Evolutionary conservation across 495 filamentous ascomycete genomes (phyloP), one percentile per base, ranked within the genome.

Genomic region (Annulohypoxylon moriforme): DNA sequence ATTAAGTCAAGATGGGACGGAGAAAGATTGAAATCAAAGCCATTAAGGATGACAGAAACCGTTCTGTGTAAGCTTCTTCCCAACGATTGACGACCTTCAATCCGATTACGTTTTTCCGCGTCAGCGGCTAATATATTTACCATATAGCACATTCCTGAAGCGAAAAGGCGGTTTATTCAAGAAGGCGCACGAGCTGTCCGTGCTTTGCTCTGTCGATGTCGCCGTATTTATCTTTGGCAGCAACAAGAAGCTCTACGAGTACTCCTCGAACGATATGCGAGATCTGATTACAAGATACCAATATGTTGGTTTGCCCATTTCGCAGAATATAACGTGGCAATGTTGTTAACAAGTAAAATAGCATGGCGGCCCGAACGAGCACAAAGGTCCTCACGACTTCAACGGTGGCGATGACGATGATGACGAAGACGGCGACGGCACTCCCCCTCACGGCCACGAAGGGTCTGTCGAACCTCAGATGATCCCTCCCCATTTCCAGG

Each of bases 141-240:
- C 84, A 31, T 60, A 60, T 77, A 98, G 96, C 64, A 99, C 96
- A 33, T 99, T 99, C 80, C 85, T 99, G 60, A 99, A 99, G 85
- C 92, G 96, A 81, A 99, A 99, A 83, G 96, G 95, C 72, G 96
- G 96, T 74, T 86, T 99, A 24, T 98, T 99, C 87, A 99, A 99
- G 88, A 99, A 99, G 87, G 96, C 96, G 61, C 93, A 99, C 83
- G 96, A 99, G 86, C 87, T 99, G 24, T 97, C 95, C 67, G 96
- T 98, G 44, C 90, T 99, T 68, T 99, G 96, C 80, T 97, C 93
- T 49, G 96, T 99, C 74, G 96, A 99, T 81, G 95, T 99, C 71
- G 96, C 96, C 25, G 96, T 99, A 65, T 94, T 99, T 73, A 98
- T 99, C 72, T 98, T 98, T 77, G 94, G 94, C 71, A 92, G 91